Evolutionary conservation across 2,329 filamentous ascomycete genomes (phyloP), one percentile per base, ranked within the genome.

Genomic region (Exserohilum turcica): DNA sequence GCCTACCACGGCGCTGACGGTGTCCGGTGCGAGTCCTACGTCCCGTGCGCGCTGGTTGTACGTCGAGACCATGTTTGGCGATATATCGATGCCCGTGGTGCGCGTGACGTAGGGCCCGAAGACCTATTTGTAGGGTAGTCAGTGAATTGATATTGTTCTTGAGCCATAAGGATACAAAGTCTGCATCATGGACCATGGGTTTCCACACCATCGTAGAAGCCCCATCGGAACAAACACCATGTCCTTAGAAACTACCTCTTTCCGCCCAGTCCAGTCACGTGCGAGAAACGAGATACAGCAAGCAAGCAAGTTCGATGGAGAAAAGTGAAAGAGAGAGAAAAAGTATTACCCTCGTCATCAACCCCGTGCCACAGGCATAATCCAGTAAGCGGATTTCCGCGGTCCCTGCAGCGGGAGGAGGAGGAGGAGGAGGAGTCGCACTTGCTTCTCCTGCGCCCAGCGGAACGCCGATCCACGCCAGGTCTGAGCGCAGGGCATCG

Each of bases 281-380:
- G 9, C 13, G 33, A 19, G 21, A 19, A 24, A 1, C 10, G 2
- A 15, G 9, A 28, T 40, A n/a, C n/a, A n/a, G n/a, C n/a, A n/a
- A n/a, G n/a, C n/a, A n/a, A n/a, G n/a, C n/a, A n/a, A n/a, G 38
- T 12, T 13, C 5, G 38, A 16, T 10, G 15, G 16, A 13, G 21
- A 16, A 10, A 3, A 19, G 32, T 43, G 46, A 21, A 3, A 27
- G 9, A 21, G 16, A 15, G 28, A 40, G 36, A 8, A 43, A 52
- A 37, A 53, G 16, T 74, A 80, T 61, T 68, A 88, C 86, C 71
- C 82, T 80, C 10, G 87, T 87, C 57, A 90, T 78, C 48, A 84
- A 73, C 2, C 88, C 88, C 5, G 87, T 86, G 7, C 89, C 89
- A 67, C 89, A 92, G 13, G 89, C 89, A 72, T 92, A 92, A 69